Evolutionary conservation across 2,329 filamentous ascomycete species (phyloP).

Genomic region (Colletotrichum gloeosporioides): DNA sequence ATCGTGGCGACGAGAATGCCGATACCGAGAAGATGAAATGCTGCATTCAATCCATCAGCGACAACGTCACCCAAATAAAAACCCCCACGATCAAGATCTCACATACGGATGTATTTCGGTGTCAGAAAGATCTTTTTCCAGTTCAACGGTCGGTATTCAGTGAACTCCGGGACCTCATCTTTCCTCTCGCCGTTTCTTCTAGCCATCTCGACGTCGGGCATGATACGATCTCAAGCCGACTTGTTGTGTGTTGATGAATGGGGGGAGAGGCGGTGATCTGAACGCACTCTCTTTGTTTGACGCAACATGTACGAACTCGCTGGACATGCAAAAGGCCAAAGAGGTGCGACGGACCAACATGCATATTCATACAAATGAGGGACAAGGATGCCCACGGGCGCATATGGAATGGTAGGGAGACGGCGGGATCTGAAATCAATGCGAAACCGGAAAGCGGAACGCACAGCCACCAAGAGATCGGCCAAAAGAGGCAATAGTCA

Average conservation of each 20-base stretch:
- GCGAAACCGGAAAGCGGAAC: constrained; percentile 22
- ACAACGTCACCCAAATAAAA: not conserved
- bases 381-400: not conserved
- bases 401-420: not conserved
- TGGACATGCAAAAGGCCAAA: not conserved
- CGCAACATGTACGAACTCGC: not conserved
- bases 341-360: not conserved
- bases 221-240: not conserved
- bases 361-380: constrained; percentile 9
- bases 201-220: constrained; percentile 19
- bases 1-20: constrained; percentile 33
- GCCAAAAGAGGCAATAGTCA: constrained; percentile 6
- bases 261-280: not conserved
- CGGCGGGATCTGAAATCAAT: constrained; percentile 22
- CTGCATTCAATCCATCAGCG: not conserved
- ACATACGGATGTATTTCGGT: constrained; percentile 36
- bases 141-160: constrained; percentile 37
- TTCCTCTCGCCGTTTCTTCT: constrained; percentile 5
- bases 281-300: not conserved
- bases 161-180: constrained; percentile 24
- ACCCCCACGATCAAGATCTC: not conserved
- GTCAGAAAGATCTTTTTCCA: constrained; percentile 37
- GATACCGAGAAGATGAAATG: constrained; percentile 33
- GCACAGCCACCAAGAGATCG: constrained; percentile 17
- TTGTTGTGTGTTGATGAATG: not conserved